These are phyloP conservation scores for Yamagishiella unicocca DNA, from an alignment of 139 green algal species.

Conservation along the genomic window DNA sequence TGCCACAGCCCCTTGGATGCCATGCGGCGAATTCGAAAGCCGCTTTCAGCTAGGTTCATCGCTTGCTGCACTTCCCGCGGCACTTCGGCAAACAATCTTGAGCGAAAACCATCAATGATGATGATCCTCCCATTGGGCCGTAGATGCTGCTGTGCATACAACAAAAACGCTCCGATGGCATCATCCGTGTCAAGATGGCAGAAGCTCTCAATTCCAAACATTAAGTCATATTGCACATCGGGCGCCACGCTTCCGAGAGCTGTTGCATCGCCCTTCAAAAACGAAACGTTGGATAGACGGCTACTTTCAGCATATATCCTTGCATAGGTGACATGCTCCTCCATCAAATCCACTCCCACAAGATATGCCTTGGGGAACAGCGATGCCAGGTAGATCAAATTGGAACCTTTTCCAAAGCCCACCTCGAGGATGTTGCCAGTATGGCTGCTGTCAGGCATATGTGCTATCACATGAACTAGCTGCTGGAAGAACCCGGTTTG, in stretches of 20 bases:
- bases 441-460: not conserved
- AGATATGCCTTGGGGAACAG: not conserved
- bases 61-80: not conserved
- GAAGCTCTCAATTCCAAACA: constrained; percentile 20
- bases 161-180: not conserved
- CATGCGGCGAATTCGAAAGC: constrained; percentile 13
- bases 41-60: constrained; percentile 8
- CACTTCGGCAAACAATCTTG: not conserved
- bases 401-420: constrained; percentile 16
- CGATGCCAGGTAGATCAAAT: constrained; percentile 11
- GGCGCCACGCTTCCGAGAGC: not conserved
- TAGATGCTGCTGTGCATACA: not conserved
- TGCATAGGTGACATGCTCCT: not conserved
- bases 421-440: not conserved
- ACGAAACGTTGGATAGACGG: not conserved
- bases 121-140: not conserved
- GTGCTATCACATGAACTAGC: not conserved
- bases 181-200: not conserved
- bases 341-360: not conserved
- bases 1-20: not conserved
- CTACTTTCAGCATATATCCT: not conserved
- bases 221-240: not conserved
- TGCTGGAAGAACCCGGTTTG: not conserved
- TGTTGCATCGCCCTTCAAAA: not conserved
- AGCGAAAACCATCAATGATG: constrained; percentile 9